phyloP scores from a whole-genome alignment of 2,329 filamentous ascomycete species.

The Dactylellina haptotyla region DNA sequence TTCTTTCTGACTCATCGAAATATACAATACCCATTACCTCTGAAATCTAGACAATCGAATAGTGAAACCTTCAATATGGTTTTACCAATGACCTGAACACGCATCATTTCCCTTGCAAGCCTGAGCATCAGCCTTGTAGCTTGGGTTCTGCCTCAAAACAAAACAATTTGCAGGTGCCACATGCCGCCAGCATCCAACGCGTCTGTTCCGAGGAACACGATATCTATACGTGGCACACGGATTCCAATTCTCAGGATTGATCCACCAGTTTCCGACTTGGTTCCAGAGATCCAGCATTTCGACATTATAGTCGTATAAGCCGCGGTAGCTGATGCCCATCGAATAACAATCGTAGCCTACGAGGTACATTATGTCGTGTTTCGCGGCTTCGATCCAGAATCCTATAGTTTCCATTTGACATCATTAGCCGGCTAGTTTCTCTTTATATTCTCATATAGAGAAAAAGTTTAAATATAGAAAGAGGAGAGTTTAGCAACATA shows the following conservation, averaged over 20 bases:
- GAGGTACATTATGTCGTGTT: neutral
- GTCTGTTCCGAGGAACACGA: neutral
- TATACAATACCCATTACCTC: too few species aligned
- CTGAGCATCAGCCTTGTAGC: neutral
- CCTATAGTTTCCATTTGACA: neutral
- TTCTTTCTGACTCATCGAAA: too few species aligned
- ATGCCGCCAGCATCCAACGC: slow-evolving; percentile 25
- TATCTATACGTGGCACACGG: slow-evolving; percentile 7
- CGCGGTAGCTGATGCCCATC: slow-evolving; percentile 15
- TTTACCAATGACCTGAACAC: neutral
- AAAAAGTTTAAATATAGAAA: neutral
- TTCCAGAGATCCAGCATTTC: neutral
- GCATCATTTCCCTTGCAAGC: neutral
- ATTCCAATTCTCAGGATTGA: neutral
- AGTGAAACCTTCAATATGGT: neutral
- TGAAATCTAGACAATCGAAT: too few species aligned
- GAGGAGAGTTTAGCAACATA: neutral
- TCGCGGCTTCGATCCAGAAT: slow-evolving; percentile 9
- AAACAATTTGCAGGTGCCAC: slow-evolving; percentile 5
- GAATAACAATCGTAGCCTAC: neutral
- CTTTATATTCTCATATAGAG: neutral
- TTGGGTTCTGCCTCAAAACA: neutral
- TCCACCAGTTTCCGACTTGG: neutral
- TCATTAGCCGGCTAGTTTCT: neutral
- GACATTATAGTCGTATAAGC: neutral